A percentile compares a stretch with the other conserved stretches of the same genome.
Conservation (phyloP, 352 stramenopile genomes). For the Pelagophyceae sp. region DNA sequence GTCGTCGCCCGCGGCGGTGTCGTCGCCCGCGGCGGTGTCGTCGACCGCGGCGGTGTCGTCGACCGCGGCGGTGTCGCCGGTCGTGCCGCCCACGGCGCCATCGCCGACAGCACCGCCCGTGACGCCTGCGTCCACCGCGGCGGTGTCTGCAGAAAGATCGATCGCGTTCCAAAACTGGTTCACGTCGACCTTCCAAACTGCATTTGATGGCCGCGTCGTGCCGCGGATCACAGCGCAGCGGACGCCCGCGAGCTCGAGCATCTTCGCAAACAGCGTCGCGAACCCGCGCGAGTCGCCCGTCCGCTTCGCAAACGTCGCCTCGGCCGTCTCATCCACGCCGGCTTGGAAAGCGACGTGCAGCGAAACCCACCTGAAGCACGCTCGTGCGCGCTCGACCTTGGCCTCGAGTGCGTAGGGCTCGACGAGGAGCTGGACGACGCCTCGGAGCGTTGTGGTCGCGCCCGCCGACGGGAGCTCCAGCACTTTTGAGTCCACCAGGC, state of each 20-base stretch:
- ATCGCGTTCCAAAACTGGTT: not conserved
- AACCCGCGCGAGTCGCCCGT: not conserved
- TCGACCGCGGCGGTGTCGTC: too few species aligned
- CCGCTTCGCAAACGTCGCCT: too few species aligned
- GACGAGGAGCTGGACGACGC: not conserved
- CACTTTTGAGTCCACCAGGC: not conserved
- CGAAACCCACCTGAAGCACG: not conserved
- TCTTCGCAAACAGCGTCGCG: not conserved
- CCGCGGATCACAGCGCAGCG: not conserved
- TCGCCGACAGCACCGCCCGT: not conserved
- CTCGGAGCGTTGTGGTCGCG: not conserved
- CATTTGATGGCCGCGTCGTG: not conserved
- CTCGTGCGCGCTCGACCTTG: not conserved
- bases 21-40: too few species aligned
- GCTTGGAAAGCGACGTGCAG: not conserved
- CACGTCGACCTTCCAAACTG: not conserved
- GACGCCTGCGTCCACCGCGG: too few species aligned
- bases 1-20: too few species aligned
- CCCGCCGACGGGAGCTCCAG: not conserved
- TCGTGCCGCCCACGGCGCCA: not conserved
- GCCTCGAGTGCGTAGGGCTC: not conserved
- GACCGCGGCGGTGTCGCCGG: too few species aligned
- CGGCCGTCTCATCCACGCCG: too few species aligned
- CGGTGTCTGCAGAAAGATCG: too few species aligned
- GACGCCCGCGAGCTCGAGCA: not conserved